Base-by-base conservation (phyloP, 176 grass and related monocot genomes). In the Aegilops sharonensis region DNA sequence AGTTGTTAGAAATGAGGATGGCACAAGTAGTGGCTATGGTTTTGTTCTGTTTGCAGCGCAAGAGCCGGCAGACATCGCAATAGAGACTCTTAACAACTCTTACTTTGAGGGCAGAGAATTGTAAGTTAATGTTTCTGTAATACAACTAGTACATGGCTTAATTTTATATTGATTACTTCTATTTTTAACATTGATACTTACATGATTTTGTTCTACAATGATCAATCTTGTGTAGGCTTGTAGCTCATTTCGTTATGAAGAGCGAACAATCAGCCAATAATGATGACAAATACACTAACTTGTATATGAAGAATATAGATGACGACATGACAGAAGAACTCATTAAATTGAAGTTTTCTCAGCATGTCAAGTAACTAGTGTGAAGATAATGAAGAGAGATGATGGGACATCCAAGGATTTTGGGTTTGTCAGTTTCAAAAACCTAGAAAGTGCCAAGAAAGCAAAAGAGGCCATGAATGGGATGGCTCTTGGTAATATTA, bases 271-370 rank as follows among this genome's bases (percentile, higher is more conserved):
- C 84, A 27, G 4, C 61, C 12, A 83, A 71, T 29, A 89, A 66
- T 72, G 91, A 98, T 65, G 91, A 78, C 21, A 94, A 88, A 37
- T 95, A 89, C 50, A 95, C 94, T 66, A 97, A 94, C 47, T 68
- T 98, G 8, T 98, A 98, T 43, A 95, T 95, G 90, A 98, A 98
- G 84, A 95, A 98, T 75, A 43, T 98, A 17, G 92, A 98, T 42
- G 69, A 89, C 8, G 90, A 95, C 84, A 95, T 98, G 79, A 98
- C 90, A 3, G 85, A 89, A 39, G 88, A 98, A 40, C 89, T 92
- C 74, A 90, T 98, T 72, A 89, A 27, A 27, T 27, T 27, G 27
- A 27, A 36, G 35, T 36, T 36, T 36, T 36, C 35, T 36, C 35
- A 36, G 35, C 35, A 36, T 36, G 35, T 6, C 35, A 36, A 36